phyloP scores from a whole-genome alignment of 805 yeast genomes.

The Nakazawaea siamensis region DNA sequence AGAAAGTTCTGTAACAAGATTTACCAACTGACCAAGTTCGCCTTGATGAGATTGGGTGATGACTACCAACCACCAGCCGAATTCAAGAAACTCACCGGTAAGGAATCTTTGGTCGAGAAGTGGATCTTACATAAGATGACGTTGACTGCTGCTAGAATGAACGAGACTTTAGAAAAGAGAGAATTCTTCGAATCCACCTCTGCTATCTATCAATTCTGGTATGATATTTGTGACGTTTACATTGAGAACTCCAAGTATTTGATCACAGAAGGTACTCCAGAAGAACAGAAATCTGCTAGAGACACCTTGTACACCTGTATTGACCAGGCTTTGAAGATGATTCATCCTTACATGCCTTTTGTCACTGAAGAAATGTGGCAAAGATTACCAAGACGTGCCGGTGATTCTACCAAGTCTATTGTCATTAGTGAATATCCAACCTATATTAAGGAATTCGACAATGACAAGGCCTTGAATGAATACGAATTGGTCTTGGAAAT shows the following conservation, averaged over 20 bases:
- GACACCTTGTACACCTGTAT: conserved; percentile 90
- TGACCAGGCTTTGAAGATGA: conserved; percentile 83
- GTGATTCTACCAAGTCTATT: conserved; percentile 64
- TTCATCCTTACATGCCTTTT: conserved; percentile 98
- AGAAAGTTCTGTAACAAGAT: conserved; percentile 99
- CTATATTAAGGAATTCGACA: conserved; percentile 50
- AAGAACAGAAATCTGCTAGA: conserved; percentile 81
- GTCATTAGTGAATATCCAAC: conserved; percentile 75
- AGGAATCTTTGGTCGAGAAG: conserved; percentile 87
- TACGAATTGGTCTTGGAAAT: conserved; percentile 81
- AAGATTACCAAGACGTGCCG: conserved; percentile 82
- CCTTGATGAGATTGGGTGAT: conserved; percentile 83
- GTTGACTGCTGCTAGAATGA: conserved; percentile 55
- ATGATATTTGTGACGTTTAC: conserved; percentile 93
- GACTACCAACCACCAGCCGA: conserved; percentile 77
- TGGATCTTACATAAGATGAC: conserved; percentile 92
- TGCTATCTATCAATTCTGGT: conserved; percentile 91
- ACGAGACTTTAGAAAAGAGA: conserved; percentile 66
- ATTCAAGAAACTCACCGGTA: conserved; percentile 47
- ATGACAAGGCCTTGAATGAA: conserved; percentile 57
- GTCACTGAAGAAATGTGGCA: conserved; percentile 99
- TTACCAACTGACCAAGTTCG: conserved; percentile 97
- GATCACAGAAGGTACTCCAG: conserved; percentile 84
- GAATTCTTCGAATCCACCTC: conserved; percentile 86
- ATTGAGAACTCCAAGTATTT: conserved; percentile 94